A percentile compares a stretch with the other conserved stretches of the same genome.
phyloP scores from a whole-genome alignment of 768 basidiomycete genomes.

The Russula ochroleuca region DNA sequence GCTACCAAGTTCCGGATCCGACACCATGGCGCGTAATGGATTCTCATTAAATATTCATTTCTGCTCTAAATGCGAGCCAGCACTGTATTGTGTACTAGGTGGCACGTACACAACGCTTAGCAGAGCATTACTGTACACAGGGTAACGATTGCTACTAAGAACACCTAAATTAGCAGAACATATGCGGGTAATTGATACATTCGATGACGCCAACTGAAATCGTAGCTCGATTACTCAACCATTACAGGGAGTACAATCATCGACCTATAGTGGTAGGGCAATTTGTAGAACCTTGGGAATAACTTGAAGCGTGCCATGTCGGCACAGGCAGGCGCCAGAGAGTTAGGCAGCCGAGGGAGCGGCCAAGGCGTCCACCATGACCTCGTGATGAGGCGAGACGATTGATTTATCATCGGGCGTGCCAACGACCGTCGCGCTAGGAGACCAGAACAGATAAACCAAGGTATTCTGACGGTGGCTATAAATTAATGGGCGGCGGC shows the following conservation, averaged over 20 bases:
- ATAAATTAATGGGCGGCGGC: too few relatives aligned
- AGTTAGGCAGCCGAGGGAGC: neutral
- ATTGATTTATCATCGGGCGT: constrained; percentile 19
- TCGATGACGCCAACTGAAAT: neutral
- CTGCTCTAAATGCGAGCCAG: neutral
- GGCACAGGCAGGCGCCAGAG: neutral
- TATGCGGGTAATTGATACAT: neutral
- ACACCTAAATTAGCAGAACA: neutral
- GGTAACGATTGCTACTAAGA: neutral
- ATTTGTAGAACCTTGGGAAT: neutral
- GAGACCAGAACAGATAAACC: neutral
- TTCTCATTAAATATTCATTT: neutral
- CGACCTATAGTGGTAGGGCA: neutral
- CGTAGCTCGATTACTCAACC: neutral
- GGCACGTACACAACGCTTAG: neutral
- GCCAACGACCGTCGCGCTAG: constrained; percentile 17
- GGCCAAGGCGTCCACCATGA: neutral
- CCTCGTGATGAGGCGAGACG: neutral
- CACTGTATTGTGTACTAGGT: neutral
- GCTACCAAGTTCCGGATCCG: neutral
- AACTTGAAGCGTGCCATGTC: neutral
- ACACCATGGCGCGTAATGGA: neutral
- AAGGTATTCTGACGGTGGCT: neutral
- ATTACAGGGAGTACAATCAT: neutral
- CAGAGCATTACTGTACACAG: neutral